Evolutionary conservation across 164 flowering plant genomes (phyloP).

Genomic region (Macadamia tetraphylla): DNA sequence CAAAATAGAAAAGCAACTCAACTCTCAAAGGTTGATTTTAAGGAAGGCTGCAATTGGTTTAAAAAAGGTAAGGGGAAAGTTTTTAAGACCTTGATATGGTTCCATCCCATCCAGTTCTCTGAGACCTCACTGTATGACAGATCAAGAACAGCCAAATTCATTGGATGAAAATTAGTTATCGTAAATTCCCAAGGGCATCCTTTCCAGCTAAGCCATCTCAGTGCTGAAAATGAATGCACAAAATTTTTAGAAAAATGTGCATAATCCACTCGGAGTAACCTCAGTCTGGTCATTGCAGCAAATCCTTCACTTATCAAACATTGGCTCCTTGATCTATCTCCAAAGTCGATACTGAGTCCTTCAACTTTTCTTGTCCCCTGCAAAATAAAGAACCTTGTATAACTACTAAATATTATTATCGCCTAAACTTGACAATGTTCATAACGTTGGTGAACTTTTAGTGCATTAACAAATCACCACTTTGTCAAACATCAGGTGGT

Average conservation of each 20-base stretch:
- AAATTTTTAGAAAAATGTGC: background rate
- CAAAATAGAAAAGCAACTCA: too few relatives aligned
- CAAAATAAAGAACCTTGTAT: background rate
- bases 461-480: too few relatives aligned
- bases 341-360: too few relatives aligned
- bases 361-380: background rate
- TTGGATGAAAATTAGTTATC: background rate
- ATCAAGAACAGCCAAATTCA: slow-evolving; percentile 3
- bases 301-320: background rate
- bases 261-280: background rate
- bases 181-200: background rate
- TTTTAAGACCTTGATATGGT: background rate
- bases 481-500: too few relatives aligned
- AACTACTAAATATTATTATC: background rate
- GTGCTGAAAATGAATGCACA: background rate
- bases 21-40: too few relatives aligned
- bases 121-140: background rate
- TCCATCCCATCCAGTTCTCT: too few relatives aligned
- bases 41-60: too few relatives aligned
- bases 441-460: too few relatives aligned
- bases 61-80: background rate
- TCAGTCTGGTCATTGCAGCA: background rate
- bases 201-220: background rate
- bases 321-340: background rate
- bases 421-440: too few relatives aligned